A percentile compares a stretch with the other conserved stretches of the same genome.
These are phyloP conservation scores for Turritis glabra DNA, from an alignment of 345 rosid species.

Conservation along the genomic window DNA sequence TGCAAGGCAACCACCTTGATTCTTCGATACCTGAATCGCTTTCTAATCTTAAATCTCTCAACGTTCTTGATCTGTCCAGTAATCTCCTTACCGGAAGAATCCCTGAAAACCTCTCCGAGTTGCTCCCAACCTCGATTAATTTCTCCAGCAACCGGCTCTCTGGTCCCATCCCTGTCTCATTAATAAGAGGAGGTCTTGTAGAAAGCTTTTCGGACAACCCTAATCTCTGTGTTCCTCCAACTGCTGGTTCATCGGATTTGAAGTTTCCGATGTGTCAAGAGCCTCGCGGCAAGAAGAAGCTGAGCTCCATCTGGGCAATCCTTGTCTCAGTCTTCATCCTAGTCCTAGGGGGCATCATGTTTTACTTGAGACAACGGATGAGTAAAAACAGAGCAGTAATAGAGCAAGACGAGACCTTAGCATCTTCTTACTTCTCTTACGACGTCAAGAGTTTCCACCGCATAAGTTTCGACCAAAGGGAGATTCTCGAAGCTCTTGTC, in stretches of 20 bases:
- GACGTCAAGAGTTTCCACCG: conserved; percentile 86
- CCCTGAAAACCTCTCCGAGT: conserved; percentile 61
- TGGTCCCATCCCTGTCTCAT: conserved; percentile 77
- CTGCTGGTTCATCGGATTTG: conserved; percentile 46
- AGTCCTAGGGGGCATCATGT: conserved; percentile 52
- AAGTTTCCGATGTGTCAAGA: conserved; percentile 63
- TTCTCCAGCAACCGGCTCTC: conserved; percentile 78
- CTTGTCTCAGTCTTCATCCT: conserved; percentile 55
- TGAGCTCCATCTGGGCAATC: conserved; percentile 63
- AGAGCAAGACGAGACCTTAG: conserved; percentile 59
- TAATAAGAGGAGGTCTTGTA: conserved; percentile 64
- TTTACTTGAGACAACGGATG: conserved; percentile 58
- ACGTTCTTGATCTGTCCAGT: conserved; percentile 83
- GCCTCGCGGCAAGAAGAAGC: conserved; percentile 47
- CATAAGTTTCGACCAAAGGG: conserved; percentile 64
- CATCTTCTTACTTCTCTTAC: conserved; percentile 68
- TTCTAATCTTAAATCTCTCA: conserved; percentile 67
- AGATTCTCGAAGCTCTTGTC: conserved; percentile 69
- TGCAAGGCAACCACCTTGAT: conserved; percentile 66
- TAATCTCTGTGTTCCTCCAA: conserved; percentile 68
- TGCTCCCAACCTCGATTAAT: conserved; percentile 76
- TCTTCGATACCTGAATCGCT: conserved; percentile 73
- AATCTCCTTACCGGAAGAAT: conserved; percentile 71
- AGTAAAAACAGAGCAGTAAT: conserved; percentile 48
- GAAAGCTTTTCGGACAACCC: conserved; percentile 90